These are phyloP conservation scores for Ogataea paradorogensis DNA, from an alignment of 805 yeast species.

Conservation along the genomic window DNA sequence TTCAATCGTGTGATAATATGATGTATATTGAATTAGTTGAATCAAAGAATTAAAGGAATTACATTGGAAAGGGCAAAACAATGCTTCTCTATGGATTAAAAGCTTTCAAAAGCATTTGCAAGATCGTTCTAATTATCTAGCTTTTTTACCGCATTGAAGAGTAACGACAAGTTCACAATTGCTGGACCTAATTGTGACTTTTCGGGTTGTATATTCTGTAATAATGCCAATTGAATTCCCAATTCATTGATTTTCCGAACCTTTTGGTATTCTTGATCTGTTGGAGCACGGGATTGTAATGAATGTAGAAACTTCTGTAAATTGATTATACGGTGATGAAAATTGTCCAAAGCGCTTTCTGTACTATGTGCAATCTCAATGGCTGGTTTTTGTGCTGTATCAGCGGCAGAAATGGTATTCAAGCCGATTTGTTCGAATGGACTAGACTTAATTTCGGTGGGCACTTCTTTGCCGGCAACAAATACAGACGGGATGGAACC, in stretches of 20 bases:
- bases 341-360: background rate
- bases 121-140: conserved; percentile 5
- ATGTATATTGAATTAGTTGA: conserved; percentile 1
- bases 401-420: conserved; percentile 13
- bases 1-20: background rate
- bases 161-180: conserved; percentile 11
- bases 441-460: conserved; percentile 12
- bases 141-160: conserved; percentile 11
- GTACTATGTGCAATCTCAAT: background rate
- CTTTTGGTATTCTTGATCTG: conserved; percentile 1
- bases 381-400: conserved; percentile 2
- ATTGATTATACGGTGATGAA: background rate
- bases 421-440: conserved; percentile 18
- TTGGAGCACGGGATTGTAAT: background rate
- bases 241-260: conserved; percentile 4
- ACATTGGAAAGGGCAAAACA: no score
- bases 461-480: background rate
- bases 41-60: no score
- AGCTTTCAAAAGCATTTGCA: no score
- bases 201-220: background rate
- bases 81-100: no score
- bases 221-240: conserved; percentile 1
- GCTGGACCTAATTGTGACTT: conserved; percentile 5
- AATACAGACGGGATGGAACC: background rate
- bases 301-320: conserved; percentile 1